Percentiles rank a stretch among this genome's conserved stretches.
These are phyloP conservation scores for Corymbia maculata DNA, from an alignment of 345 rosid genomes.

Conservation along the genomic window DNA sequence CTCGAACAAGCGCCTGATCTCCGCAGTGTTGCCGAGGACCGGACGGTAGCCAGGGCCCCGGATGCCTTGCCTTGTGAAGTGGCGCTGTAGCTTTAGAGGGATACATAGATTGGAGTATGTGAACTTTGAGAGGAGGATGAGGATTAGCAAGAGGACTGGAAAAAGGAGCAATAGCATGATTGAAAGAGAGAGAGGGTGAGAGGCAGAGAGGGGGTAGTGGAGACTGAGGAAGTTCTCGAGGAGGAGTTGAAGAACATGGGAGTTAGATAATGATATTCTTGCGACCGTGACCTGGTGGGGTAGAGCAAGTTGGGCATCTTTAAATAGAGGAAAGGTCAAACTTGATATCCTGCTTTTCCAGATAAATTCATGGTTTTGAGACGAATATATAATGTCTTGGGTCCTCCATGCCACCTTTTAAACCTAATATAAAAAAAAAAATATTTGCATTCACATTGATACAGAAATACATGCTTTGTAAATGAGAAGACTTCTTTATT, in stretches of 20 bases:
- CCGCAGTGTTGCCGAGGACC: slow-evolving; percentile 51
- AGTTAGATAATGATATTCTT: not conserved
- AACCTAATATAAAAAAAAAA: not conserved
- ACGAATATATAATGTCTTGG: not conserved
- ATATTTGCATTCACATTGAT: not conserved
- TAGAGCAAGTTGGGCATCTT: not conserved
- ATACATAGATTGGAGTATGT: slow-evolving; percentile 28
- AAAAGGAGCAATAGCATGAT: slow-evolving; percentile 8
- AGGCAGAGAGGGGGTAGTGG: not conserved
- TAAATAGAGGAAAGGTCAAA: not conserved
- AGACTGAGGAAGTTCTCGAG: not conserved
- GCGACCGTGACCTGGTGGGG: not conserved
- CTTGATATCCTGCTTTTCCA: not conserved
- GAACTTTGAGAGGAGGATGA: slow-evolving; percentile 19
- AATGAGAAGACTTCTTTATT: not conserved
- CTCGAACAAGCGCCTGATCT: slow-evolving; percentile 24
- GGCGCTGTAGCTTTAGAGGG: slow-evolving; percentile 45
- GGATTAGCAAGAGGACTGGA: slow-evolving; percentile 1
- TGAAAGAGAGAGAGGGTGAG: not conserved
- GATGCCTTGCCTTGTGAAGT: slow-evolving; percentile 43
- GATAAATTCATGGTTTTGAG: not conserved
- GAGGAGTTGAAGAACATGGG: not conserved
- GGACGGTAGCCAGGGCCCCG: slow-evolving; percentile 51
- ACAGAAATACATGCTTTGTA: not conserved
- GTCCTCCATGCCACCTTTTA: not conserved